Evolutionary conservation across 192 early-diverging fungal genomes (phyloP), one percentile per base, ranked within the genome.

Genomic region (Endogone sp.): DNA sequence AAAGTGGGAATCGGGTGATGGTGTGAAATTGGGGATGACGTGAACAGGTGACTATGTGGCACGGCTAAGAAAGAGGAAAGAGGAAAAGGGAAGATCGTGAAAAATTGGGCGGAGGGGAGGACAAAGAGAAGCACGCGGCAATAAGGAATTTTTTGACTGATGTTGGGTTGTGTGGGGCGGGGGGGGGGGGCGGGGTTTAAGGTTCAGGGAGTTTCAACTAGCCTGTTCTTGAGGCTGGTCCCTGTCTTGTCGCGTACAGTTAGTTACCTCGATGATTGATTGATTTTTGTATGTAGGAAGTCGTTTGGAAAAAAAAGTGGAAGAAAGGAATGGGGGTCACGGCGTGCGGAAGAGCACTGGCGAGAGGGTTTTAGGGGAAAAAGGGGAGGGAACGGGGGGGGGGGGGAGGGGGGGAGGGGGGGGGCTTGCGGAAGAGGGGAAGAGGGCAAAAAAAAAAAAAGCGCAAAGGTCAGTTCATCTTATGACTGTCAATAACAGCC

Each of bases 31-130:
- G n/a, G n/a, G n/a, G n/a, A n/a, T n/a, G n/a, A n/a, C n/a, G n/a
- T n/a, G n/a, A n/a, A n/a, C n/a, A n/a, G n/a, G n/a, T n/a, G n/a
- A n/a, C n/a, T n/a, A n/a, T n/a, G n/a, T n/a, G n/a, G n/a, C n/a
- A n/a, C n/a, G n/a, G n/a, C n/a, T n/a, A n/a, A n/a, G n/a, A n/a
- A n/a, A n/a, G n/a, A n/a, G n/a, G n/a, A n/a, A n/a, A n/a, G n/a
- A n/a, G n/a, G n/a, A n/a, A n/a, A n/a, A n/a, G n/a, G n/a, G n/a
- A 10, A 21, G 29, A 61, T 10, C 70, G 75, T 24, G 25, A 58
- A 62, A 10, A 27, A 20, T 13, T 61, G 60, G 25, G 60, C 20
- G 60, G 10, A 6, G 60, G 8, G 8, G 31, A 31, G 61, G 66
- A 29, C 58, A 25, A 10, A 49, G 60, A 23, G 29, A 37, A 2